Base-by-base conservation (phyloP, 1,284 basidiomycete genomes). In the Austroboletus niveus region DNA sequence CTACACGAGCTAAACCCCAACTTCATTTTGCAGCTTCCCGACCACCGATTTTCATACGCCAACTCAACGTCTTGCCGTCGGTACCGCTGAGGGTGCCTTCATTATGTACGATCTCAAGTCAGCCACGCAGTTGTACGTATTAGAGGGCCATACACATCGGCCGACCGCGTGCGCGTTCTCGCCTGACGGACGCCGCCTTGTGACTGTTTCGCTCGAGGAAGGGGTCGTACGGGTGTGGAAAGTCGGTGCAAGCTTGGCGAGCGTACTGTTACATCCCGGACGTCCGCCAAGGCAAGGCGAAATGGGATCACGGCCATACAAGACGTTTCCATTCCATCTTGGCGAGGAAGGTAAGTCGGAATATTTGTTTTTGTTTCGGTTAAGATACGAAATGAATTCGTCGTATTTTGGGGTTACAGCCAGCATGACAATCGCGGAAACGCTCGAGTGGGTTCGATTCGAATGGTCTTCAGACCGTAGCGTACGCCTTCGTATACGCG, bases 101-200 rank as follows among this genome's bases (percentile, higher is more conserved):
- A 85, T 98, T 59, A 93, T 98, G 84, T 98, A 98, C 69, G 97
- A 99, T 65, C 79, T 99, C 47, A 98, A 98, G 71, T 94, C 94
- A 0, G 94, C 94, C 0, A 98, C 92, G 2, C 82, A 96, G 11
- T 75, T 99, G 8, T 98, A 98, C 65, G 92, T 99, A 0, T 82
- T 99, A 9, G 95, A 98, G 62, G 89, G 92, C 0, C 95, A 98
- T 73, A 85, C 84, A 61, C 84, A 85, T 59, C 74, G 81, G 1
- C 82, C 93, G 7, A 81, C 88, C 0, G 92, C 90, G 0, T 86
- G 90, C 56, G 89, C 85, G 50, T 98, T 98, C 69, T 94, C 93
- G 3, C 89, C 93, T 0, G 97, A 99, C 64, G 96, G 97, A 0
- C 76, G 94, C 17, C 77, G 97, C 15, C 75, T 99, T 12, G 86